Base-by-base conservation (phyloP, 306 rosid genomes). In the Sindora glabra region DNA sequence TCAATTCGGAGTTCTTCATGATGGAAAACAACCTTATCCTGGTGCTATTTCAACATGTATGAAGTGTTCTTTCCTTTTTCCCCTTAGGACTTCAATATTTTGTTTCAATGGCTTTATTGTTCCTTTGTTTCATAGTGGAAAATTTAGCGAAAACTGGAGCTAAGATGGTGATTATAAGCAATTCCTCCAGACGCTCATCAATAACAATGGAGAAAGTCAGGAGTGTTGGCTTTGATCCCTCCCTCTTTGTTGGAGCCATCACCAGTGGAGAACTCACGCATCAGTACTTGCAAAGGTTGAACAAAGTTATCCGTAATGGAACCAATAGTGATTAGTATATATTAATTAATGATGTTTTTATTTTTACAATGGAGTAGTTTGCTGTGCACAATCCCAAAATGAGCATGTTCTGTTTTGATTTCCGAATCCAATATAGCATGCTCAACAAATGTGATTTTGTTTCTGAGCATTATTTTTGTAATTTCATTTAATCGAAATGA, bases 1-100 rank as follows among this genome's bases (percentile, higher is more conserved):
- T 73, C 98, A 92, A 67, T 92, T 88, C 59, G 98, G 98, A 62
- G 98, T 92, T 23, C 94, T 92, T 40, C 96, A 92, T 10, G 98
- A 92, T 45, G 98, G 98, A 40, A 92, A 88, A 70, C 85, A 81
- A 39, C 95, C 96, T 76, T 92, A 92, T 73, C 95, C 96, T 0
- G 88, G 78, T 29, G 92, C 95, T 24, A 74, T 88, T 65, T 67
- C 86, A 55, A 76, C 98, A 59, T 72, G 98, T 91, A 78, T 39
- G 67, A n/a, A n/a, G 48, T 64, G 2, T 56, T 29, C n/a, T 6
- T 21, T 3, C n/a, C 26, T 13, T 10, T 23, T 9, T 26, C 46
- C 8, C 9, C 18, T 4, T 27, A 25, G 34, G 32, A 53, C 14
- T 33, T 24, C 58, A 32, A 21, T 50, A 21, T 5, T 42, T 7